Evolutionary conservation across 2,329 filamentous ascomycete species (phyloP).

Genomic region (Neoascochyta sp.): DNA sequence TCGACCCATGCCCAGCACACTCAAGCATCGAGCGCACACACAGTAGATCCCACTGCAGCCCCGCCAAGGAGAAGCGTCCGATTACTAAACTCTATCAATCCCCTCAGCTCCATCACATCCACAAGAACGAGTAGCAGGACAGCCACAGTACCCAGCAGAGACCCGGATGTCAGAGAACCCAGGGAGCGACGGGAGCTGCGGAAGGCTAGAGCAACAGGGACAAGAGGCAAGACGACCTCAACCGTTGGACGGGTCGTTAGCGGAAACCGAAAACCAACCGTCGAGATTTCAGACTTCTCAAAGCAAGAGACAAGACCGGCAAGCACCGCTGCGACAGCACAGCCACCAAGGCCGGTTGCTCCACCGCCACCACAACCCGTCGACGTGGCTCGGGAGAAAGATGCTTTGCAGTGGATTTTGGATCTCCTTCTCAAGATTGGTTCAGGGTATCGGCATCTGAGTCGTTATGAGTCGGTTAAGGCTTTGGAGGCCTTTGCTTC

Average conservation of each 20-base stretch:
- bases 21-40: slow-evolving; percentile 20
- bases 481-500: slow-evolving; percentile 70
- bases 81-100: slow-evolving; percentile 47
- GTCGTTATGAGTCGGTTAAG: slow-evolving; percentile 73
- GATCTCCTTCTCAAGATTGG: slow-evolving; percentile 80
- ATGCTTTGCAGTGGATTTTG: slow-evolving; percentile 71
- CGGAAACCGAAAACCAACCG: slow-evolving; percentile 74
- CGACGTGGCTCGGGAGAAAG: slow-evolving; percentile 65
- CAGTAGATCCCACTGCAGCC: slow-evolving; percentile 42
- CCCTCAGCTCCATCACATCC: slow-evolving; percentile 53
- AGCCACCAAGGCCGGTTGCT: slow-evolving; percentile 29
- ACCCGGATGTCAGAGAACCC: slow-evolving; percentile 54
- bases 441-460: slow-evolving; percentile 71
- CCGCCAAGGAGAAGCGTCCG: slow-evolving; percentile 45
- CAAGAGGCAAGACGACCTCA: slow-evolving; percentile 60
- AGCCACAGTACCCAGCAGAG: slow-evolving; percentile 52
- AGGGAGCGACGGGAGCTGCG: slow-evolving; percentile 71
- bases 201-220: slow-evolving; percentile 74
- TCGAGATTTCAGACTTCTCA: slow-evolving; percentile 67
- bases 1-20: slow-evolving; percentile 38
- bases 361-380: slow-evolving; percentile 49
- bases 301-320: slow-evolving; percentile 52
- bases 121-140: slow-evolving; percentile 60
- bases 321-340: slow-evolving; percentile 30
- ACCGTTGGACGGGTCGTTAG: slow-evolving; percentile 84